Evolutionary conservation across 106 monocot genomes (phyloP), one percentile per base, ranked within the genome.

Genomic region (Dendrobium officinale): DNA sequence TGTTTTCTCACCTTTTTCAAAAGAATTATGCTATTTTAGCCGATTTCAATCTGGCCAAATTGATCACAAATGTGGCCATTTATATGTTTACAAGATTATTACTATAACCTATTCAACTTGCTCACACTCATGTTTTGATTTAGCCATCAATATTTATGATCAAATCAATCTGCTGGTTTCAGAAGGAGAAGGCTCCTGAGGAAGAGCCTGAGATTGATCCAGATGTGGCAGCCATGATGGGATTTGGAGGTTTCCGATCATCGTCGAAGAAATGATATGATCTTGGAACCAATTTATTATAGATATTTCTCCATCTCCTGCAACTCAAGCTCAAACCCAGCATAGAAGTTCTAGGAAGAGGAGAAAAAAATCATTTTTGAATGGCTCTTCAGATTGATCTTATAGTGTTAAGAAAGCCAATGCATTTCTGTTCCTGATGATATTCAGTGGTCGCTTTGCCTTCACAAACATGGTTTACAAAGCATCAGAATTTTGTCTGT

Each of bases 201-300:
- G 91, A 92, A 33, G 88, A 92, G 73, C 79, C 77, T 1, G 98
- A 95, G 88, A 70, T 82, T 42, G 94, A 98, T 83, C 86, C 94
- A 13, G 94, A 98, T 72, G 83, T 98, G 29, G 90, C 92, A 11
- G 98, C 92, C 68, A 83, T 98, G 94, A 98, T 98, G 98, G 98
- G 98, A 33, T 98, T 98, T 55, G 92, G 92, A 80, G 94, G 94
- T 56, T 98, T 98, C 81, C 17, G 86, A 9, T 86, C 98, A 73
- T 95, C 98, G 5, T 95, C 98, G 3, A 98, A 94, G 84, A 94
- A 94, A 77, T 97, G 83, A 95, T 40, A 40, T 22, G 1, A 75
- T 40, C 15, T 24, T 11, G 61, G 24, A 24, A 64, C 51, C 51
- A 0, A 51, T 11, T 51, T 64, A 7, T 64, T 22, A 24, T 24